phyloP scores from a whole-genome alignment of 768 basidiomycete genomes.

The Tylopilus intermedius region DNA sequence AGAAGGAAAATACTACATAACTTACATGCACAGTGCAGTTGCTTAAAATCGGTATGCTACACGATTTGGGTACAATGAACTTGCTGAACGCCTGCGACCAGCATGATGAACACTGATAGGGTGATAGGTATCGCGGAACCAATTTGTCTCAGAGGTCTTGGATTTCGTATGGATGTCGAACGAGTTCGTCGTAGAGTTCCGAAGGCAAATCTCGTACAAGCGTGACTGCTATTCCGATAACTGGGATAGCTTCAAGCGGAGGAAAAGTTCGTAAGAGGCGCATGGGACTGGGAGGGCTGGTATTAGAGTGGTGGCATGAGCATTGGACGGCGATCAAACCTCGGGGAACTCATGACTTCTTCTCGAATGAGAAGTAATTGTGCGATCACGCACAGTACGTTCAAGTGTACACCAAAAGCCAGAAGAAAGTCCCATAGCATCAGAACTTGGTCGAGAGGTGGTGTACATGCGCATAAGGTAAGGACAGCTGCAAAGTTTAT shows the following conservation, averaged over 20 bases:
- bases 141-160: conserved; percentile 15
- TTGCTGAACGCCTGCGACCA: conserved; percentile 12
- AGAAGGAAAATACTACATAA: conserved; percentile 10
- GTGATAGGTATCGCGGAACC: background rate
- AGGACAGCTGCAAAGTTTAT: conserved; percentile 60
- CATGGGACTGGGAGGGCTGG: conserved; percentile 67
- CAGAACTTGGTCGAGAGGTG: conserved; percentile 91
- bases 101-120: conserved; percentile 2
- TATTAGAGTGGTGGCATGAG: background rate
- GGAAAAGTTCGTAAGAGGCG: conserved; percentile 90
- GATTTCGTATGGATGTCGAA: conserved; percentile 77
- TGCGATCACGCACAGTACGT: conserved; percentile 95
- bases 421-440: conserved; percentile 96
- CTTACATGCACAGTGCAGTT: conserved; percentile 2
- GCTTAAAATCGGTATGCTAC: conserved; percentile 22
- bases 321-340: conserved; percentile 45
- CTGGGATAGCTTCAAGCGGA: conserved; percentile 77
- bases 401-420: conserved; percentile 94
- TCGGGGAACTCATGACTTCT: conserved; percentile 81
- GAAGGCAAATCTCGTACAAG: conserved; percentile 87
- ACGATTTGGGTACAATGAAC: conserved; percentile 9
- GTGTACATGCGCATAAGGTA: conserved; percentile 94
- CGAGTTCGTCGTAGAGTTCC: conserved; percentile 84
- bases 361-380: conserved; percentile 87
- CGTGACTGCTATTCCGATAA: conserved; percentile 90